Conservation (phyloP, 2,329 filamentous ascomycete species). For the Coccinonectria pachysandricola region DNA sequence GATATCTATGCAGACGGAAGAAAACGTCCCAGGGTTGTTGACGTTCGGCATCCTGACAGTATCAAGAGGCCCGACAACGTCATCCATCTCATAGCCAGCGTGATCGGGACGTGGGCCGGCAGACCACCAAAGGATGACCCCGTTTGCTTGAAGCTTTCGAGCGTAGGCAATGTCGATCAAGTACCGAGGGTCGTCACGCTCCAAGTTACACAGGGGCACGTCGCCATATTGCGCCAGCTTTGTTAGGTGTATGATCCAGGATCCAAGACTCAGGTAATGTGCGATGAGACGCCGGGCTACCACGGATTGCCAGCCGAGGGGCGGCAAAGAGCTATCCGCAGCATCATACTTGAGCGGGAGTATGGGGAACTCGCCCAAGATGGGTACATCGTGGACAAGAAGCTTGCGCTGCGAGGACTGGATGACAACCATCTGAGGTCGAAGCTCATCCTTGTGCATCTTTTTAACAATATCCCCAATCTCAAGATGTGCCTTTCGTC, state of each 20-base stretch:
- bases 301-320: conserved; percentile 87
- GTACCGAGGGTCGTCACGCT: conserved; percentile 87
- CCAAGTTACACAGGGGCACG: conserved; percentile 88
- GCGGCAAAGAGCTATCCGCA: conserved; percentile 76
- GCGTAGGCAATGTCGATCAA: conserved; percentile 95
- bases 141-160: conserved; percentile 76
- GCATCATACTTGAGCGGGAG: conserved; percentile 73
- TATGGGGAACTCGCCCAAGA: conserved; percentile 74
- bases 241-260: conserved; percentile 83
- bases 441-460: conserved; percentile 73
- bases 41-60: conserved; percentile 83
- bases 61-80: conserved; percentile 73
- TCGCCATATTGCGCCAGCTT: conserved; percentile 86
- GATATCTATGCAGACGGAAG: conserved; percentile 91
- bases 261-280: conserved; percentile 85
- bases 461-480: conserved; percentile 82
- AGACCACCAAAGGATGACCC: conserved; percentile 97
- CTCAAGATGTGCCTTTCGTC: conserved; percentile 80
- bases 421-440: conserved; percentile 74
- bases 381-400: conserved; percentile 74
- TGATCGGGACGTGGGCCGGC: conserved; percentile 79
- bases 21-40: conserved; percentile 88
- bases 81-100: conserved; percentile 89
- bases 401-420: conserved; percentile 79
- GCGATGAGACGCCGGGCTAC: conserved; percentile 76